Base-by-base conservation (phyloP, 2,329 filamentous ascomycete species). In the Fusarium abutilonis region DNA sequence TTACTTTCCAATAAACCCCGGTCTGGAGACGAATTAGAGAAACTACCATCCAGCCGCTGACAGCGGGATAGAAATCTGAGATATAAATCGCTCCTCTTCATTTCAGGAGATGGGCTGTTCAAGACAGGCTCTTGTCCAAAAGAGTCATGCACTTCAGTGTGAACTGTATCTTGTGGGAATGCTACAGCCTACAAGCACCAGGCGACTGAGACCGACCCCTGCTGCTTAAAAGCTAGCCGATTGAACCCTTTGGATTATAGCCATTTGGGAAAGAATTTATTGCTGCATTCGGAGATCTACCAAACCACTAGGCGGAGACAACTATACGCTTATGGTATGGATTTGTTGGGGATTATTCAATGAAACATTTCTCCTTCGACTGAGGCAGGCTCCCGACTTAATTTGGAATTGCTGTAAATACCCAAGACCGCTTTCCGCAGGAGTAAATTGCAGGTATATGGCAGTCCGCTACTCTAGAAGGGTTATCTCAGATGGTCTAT, bases 61-160 rank as follows among this genome's bases (percentile, higher is more conserved):
- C 3, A 10, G 36, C 42, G 7, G 26, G 2, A 9, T 41, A 35
- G 41, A 7, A 21, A 9, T 3, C 5, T 3, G 32, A 21, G 7
- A 46, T 48, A 4, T 3, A 2, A 1, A 26, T 14, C 1, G 26
- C 26, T 11, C 29, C 36, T 3, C 53, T 56, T 6, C 31, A 40
- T 5, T 23, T 23, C 4, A 36, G 50, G 5, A 41, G 41, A 14
- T 55, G 50, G 41, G 23, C 36, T 6, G 41, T 32, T 0, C 51
- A 55, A 13, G 53, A 56, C 3, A 21, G 50, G 8, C 26, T 26
- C 1, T 17, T 56, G 0, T 56, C 53, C 1, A 41, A 3, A 5
- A 55, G 36, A 9, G 29, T 48, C 11, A 5, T 56, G 13, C 51
- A 56, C 17, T 56, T 56, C 5, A 36, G 17, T 10, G 38, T 15